A percentile compares a stretch with the other conserved stretches of the same genome.
phyloP scores from a whole-genome alignment of 306 rosid species.

The Ziziphus jujuba region DNA sequence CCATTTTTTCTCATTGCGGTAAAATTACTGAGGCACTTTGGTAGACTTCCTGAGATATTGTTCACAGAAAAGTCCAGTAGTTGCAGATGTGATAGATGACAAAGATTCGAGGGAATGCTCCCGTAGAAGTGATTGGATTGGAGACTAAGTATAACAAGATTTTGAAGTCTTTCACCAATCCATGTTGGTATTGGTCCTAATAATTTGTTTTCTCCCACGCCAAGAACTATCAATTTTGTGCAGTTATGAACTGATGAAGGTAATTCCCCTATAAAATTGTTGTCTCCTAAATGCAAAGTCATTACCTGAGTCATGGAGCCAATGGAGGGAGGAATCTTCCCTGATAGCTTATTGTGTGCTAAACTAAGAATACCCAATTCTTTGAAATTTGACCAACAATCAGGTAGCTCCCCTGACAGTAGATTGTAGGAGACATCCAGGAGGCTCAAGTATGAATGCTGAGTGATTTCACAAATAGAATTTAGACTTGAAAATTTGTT shows the following conservation, averaged over 20 bases:
- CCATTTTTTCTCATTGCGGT: neutral
- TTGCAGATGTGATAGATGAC: neutral
- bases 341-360: neutral
- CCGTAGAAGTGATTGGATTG: neutral
- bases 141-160: neutral
- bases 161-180: neutral
- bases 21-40: neutral
- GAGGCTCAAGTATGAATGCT: neutral
- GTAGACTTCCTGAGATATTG: constrained; percentile 9
- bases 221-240: neutral
- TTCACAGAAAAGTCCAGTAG: constrained; percentile 16
- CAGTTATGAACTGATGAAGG: constrained; percentile 4
- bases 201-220: constrained; percentile 14
- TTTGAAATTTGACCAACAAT: neutral
- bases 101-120: neutral
- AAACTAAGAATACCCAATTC: neutral
- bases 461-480: neutral
- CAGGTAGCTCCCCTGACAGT: neutral
- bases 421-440: neutral
- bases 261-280: constrained; percentile 7
- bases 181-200: constrained; percentile 11
- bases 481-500: neutral
- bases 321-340: neutral
- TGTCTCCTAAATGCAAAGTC: neutral
- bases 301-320: neutral